A percentile compares a stretch with the other conserved stretches of the same genome.
phyloP scores from a whole-genome alignment of 495 filamentous ascomycete genomes.

The Aspergillus mulundensis region DNA sequence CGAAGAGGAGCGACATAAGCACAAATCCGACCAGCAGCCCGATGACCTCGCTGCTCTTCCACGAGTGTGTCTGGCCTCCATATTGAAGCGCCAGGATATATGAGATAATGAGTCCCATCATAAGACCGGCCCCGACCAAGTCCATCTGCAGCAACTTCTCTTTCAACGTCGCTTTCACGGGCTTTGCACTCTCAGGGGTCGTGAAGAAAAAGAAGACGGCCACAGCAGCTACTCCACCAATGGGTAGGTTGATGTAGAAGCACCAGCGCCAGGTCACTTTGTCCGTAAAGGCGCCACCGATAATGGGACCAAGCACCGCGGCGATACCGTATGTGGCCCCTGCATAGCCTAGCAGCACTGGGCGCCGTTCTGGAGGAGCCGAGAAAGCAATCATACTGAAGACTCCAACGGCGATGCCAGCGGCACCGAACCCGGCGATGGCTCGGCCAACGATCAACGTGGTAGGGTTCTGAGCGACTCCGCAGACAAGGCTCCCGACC shows the following conservation, averaged over 20 bases:
- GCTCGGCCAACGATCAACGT: conserved; percentile 68
- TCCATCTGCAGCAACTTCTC: conserved; percentile 32
- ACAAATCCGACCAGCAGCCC: not conserved
- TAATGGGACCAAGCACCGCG: conserved; percentile 59
- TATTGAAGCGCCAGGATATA: conserved; percentile 38
- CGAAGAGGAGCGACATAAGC: not conserved
- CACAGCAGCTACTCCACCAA: conserved; percentile 52
- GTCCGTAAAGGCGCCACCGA: conserved; percentile 53
- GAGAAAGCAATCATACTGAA: conserved; percentile 39
- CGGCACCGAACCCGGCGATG: conserved; percentile 60
- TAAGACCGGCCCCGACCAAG: conserved; percentile 22
- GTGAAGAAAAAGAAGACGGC: conserved; percentile 51
- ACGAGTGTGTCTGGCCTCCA: conserved; percentile 29
- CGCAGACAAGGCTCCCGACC: conserved; percentile 17
- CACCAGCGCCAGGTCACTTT: conserved; percentile 74
- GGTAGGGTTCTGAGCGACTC: conserved; percentile 18
- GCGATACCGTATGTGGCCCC: conserved; percentile 67
- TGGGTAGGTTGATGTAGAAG: conserved; percentile 72
- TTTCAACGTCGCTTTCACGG: conserved; percentile 13
- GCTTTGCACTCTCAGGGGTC: conserved; percentile 7
- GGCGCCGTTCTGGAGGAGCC: conserved; percentile 52
- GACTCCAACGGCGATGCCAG: conserved; percentile 18
- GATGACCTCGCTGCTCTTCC: not conserved
- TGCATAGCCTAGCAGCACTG: conserved; percentile 59
- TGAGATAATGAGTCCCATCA: conserved; percentile 29